A percentile compares a stretch with the other conserved stretches of the same genome.
phyloP scores from a whole-genome alignment of 2,329 filamentous ascomycete genomes.

The Penicillium sp. region DNA sequence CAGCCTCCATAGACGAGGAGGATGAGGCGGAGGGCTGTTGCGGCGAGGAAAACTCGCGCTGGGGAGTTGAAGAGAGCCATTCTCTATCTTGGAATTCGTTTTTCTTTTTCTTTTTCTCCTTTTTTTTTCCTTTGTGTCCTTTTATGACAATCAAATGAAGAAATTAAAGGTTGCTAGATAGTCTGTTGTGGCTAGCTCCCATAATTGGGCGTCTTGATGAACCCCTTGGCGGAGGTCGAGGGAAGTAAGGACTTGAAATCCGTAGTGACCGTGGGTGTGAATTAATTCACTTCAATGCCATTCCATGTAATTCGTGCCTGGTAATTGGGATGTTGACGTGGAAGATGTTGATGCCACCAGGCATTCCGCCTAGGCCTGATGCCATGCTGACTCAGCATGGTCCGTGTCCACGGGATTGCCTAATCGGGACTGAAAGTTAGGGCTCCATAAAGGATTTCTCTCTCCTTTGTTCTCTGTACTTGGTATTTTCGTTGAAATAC shows the following conservation, averaged over 20 bases:
- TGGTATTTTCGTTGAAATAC: no score
- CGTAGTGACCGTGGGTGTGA: neutral
- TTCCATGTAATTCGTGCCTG: neutral
- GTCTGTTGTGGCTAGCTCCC: slow-evolving; percentile 1
- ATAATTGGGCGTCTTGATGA: slow-evolving; percentile 7
- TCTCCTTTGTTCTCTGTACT: no score
- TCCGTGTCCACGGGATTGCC: neutral
- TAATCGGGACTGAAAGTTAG: neutral
- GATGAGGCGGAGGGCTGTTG: slow-evolving; percentile 62
- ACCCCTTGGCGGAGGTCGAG: neutral
- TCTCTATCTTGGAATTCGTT: neutral
- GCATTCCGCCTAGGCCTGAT: no score
- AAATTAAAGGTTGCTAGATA: neutral
- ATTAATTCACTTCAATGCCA: neutral
- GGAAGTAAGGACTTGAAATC: neutral
- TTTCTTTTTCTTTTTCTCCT: neutral
- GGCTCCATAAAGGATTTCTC: no score
- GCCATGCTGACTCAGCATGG: neutral
- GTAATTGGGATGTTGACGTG: slow-evolving; percentile 2
- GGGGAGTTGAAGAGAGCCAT: slow-evolving; percentile 35
- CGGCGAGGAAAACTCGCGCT: slow-evolving; percentile 34
- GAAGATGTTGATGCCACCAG: neutral
- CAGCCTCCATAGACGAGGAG: slow-evolving; percentile 86
- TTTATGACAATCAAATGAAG: neutral
- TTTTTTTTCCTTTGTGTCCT: no score